These are phyloP conservation scores for Scheffersomyces titani DNA, from an alignment of 1,139 yeast genomes.

Conservation along the genomic window DNA sequence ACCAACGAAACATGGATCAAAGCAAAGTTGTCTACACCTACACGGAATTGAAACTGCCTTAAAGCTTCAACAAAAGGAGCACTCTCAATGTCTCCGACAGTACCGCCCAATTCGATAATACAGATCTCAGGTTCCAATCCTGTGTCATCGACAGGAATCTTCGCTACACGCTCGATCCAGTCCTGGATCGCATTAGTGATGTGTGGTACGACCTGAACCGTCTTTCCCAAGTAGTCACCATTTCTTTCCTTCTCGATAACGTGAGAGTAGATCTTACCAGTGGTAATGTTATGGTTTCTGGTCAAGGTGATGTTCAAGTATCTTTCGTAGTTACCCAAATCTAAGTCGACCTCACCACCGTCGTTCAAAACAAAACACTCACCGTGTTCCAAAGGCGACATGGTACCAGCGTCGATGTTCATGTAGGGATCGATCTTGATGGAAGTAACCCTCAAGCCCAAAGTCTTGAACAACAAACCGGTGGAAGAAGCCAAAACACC, in stretches of 20 bases:
- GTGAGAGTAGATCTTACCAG: conserved; percentile 93
- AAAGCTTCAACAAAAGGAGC: conserved; percentile 99
- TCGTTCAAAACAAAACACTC: conserved; percentile 97
- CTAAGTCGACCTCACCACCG: conserved; percentile 99
- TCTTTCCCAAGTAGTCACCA: conserved; percentile 97
- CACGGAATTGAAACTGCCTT: conserved; percentile 97
- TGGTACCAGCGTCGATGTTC: conserved; percentile 99
- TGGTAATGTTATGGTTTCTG: conserved; percentile 92
- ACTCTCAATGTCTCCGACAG: conserved; percentile 98
- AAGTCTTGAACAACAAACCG: conserved; percentile 89
- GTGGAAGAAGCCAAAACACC: conserved; percentile 98
- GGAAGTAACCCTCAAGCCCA: conserved; percentile 93
- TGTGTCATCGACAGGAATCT: conserved; percentile 88
- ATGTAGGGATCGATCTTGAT: conserved; percentile 98
- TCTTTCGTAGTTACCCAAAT: conserved; percentile 96
- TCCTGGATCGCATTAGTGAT: conserved; percentile 96
- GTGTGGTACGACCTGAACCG: conserved; percentile 99
- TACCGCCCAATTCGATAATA: conserved; percentile 97
- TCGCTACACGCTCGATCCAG: conserved; percentile 94
- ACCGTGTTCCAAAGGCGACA: conserved; percentile 99
- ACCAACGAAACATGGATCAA: conserved; percentile 95
- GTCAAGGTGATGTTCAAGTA: conserved; percentile 92
- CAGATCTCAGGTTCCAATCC: conserved; percentile 91
- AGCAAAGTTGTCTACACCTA: conserved; percentile 91
- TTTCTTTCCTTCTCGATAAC: conserved; percentile 94